Base-by-base conservation (phyloP, 768 basidiomycete species). In the Cystobasidium tubakii region DNA sequence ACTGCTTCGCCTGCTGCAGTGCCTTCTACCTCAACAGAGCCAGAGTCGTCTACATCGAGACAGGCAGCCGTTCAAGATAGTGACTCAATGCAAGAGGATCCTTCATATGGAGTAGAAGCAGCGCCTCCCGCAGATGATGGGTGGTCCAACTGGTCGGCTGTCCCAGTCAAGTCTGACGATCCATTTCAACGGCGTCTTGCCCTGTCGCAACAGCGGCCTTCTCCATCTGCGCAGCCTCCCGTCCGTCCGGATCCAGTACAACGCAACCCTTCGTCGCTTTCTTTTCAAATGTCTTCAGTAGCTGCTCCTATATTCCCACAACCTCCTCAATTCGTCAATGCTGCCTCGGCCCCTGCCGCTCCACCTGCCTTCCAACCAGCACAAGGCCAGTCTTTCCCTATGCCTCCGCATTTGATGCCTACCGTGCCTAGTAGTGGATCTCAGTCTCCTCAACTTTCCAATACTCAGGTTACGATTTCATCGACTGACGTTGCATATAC, bases 101-200 rank as follows among this genome's bases (percentile, higher is more conserved):
- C 6, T 31, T n/a, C 66, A 53, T 29, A 67, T 13, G 17, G 13
- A 23, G 25, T 29, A 4, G 65, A 31, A 17, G 6, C 66, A 34
- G 66, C 27, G 33, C 36, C 66, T 15, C 6, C 43, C 34, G 53
- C 69, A 55, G 69, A 71, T 44, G 69, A 71, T 60, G 29, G 29
- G 33, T 71, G 69, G 69, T 46, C 69, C 17, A 19, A 10, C 19
- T 71, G 69, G 69, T 31, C 69, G 10, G 54, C 69, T 55, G 69
- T 25, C 6, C 50, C 69, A 15, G 25, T 7, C 3, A 36, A 34
- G 60, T 29, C 15, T 21, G 69, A 60, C 27, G 69, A 71, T 43
- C 69, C 69, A 29, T 75, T 66, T 25, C 55, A 73, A 15, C 34
- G 74, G n/a, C 72, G 75, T n/a, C 17, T 73, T 31, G 75, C 75